These are phyloP conservation scores for Scheffersomyces amazonensis DNA, from an alignment of 805 yeast species.

Conservation along the genomic window DNA sequence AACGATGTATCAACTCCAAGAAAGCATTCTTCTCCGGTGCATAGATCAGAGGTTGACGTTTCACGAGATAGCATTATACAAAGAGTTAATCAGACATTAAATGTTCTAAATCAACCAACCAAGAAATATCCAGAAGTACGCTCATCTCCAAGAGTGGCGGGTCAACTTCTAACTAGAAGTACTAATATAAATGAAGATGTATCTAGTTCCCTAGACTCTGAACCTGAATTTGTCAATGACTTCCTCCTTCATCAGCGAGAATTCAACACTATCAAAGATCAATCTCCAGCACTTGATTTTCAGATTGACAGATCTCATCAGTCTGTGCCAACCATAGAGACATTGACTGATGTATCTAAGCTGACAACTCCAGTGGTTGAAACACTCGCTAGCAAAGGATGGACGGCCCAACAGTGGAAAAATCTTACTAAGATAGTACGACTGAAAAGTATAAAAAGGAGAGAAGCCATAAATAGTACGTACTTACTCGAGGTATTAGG, in stretches of 20 bases:
- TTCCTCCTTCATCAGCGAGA: no score
- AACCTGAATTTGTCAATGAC: background rate
- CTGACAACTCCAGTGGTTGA: no score
- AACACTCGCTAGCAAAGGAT: conserved; percentile 9
- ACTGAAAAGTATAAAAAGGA: conserved; percentile 21
- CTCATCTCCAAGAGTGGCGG: background rate
- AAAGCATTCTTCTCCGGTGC: no score
- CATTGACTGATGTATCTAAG: no score
- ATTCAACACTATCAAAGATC: no score
- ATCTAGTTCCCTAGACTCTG: background rate
- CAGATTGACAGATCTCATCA: no score
- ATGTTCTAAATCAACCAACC: background rate
- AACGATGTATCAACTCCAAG: no score
- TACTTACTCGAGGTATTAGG: conserved; percentile 23
- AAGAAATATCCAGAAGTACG: background rate
- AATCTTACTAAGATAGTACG: conserved; percentile 25
- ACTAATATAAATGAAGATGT: background rate
- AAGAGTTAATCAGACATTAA: background rate
- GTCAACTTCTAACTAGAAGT: background rate
- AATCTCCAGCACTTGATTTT: no score
- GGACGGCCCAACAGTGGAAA: conserved; percentile 33
- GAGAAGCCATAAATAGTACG: conserved; percentile 26
- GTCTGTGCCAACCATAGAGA: no score
- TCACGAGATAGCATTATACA: conserved; percentile 2
- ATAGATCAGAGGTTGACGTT: background rate